Evolutionary conservation across 192 early-diverging fungal species (phyloP), one percentile per base, ranked within the genome.

Genomic region (Podila clonocystis): DNA sequence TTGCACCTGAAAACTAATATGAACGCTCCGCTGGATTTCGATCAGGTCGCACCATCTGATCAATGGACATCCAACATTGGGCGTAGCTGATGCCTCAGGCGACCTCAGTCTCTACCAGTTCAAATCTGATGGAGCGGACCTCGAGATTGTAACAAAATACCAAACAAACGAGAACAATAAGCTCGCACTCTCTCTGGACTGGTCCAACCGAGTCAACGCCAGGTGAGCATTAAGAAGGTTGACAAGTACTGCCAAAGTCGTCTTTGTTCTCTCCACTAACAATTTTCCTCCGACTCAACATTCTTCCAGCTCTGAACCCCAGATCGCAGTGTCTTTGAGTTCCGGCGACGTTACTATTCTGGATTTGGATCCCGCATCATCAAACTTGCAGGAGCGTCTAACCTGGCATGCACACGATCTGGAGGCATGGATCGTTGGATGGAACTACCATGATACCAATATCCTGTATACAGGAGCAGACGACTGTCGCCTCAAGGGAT

Each of bases 381-480:
- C 67, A 15, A 57, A 45, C 9, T 33, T 94, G 4, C 62, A 71
- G 13, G 65, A 66, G 29, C 45, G 50, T 19, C 9, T 69, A 28
- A 62, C 87, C 62, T 97, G 96, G 95, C 85, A 90, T 24, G 98
- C 90, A 0, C 97, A 98, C 71, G 92, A 92, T 33, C 87, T 94
- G 45, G 97, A 98, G 73, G 96, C 97, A 13, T 99, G 98, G 98
- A 96, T 95, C 57, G 87, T 89, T 8, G 91, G 91, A n/a, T 98
- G 94, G 75, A 90, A 99, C 82, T 93, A 94, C 63, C 95, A 93
- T 89, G 84, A 92, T 50, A 70, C 92, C 0, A 82, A 86, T 28
- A 55, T 91, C 0, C 82, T 99, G 11, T 99, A 94, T 68, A 91
- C 89, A 9, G 92, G 89, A 9, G 97, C 92, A 12, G 97, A 99